Base-by-base conservation (phyloP, 176 grass and related monocot genomes). In the Pharus latifolius region DNA sequence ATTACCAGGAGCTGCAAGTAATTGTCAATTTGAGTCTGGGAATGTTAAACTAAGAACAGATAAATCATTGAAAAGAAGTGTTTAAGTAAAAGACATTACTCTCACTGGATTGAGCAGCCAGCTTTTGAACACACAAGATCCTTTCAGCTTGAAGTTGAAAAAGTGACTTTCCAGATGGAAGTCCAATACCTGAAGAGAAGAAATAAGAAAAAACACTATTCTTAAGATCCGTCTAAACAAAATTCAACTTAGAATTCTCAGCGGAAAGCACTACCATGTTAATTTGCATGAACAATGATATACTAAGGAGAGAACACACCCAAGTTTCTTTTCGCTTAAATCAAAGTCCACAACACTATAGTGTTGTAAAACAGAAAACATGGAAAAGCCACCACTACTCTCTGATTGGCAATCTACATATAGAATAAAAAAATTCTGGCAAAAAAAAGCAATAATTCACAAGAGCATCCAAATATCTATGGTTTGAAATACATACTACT, bases 111-210 rank as follows among this genome's bases (percentile, higher is more conserved):
- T 99, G 95, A 84, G 87, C 87, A 63, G 95, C 90, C 76, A 99
- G 84, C 75, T 83, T 99, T 76, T 99, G 95, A 74, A 94, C 20
- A 31, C 80, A 91, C 45, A 99, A 83, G 81, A 99, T 94, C 46
- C 82, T 70, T 81, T 99, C 95, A 65, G 87, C 90, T 82, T 99
- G 95, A 74, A 99, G 81, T 70, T 99, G 95, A 78, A 99, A 99
- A 81, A 99, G 90, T 27, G 95, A 91, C 59, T 99, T 99, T 56
- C 90, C 87, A 56, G 95, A 99, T 79, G 95, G 95, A 56, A 99
- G 90, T 17, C 90, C 90, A 80, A 99, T 88, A 52, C 65, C 95
- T 99, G 74, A 58, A 70, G 48, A 15, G 57, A 0, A 17, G 22
- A 67, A 45, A 77, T 46, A 19, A 57, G 50, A 5, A 34, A 74